These are phyloP conservation scores for Ophiostoma novo-ulmi DNA, from an alignment of 2,329 filamentous ascomycete species.

Conservation along the genomic window DNA sequence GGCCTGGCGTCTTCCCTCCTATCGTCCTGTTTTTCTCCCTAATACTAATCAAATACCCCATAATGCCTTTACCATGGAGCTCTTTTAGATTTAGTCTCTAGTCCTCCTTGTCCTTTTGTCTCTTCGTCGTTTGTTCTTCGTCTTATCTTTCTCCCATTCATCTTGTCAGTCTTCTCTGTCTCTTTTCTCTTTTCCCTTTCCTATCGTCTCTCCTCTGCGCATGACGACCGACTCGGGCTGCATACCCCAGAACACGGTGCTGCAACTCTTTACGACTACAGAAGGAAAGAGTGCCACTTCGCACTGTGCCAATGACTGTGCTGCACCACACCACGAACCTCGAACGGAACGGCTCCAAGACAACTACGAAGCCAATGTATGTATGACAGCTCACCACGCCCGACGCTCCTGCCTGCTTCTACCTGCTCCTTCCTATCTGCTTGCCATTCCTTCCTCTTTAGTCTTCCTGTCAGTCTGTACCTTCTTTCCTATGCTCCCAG, in stretches of 20 bases:
- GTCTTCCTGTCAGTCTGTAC: background rate
- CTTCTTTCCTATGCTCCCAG: background rate
- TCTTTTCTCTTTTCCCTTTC: too few species aligned
- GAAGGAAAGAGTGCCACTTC: background rate
- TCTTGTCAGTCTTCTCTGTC: background rate
- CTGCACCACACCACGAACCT: conserved; percentile 7
- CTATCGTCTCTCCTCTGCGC: background rate
- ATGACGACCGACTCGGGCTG: background rate
- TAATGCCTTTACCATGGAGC: background rate
- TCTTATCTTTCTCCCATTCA: background rate
- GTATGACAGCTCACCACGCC: conserved; percentile 9
- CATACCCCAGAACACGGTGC: background rate
- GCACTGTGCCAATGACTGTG: conserved; percentile 5
- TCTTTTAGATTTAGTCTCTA: background rate
- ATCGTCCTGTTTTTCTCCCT: conserved; percentile 5
- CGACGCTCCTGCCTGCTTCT: background rate
- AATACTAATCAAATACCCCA: background rate
- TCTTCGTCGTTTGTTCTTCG: background rate
- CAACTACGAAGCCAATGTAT: background rate
- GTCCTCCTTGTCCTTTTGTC: background rate
- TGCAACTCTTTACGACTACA: background rate
- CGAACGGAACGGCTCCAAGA: background rate
- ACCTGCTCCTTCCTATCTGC: background rate
- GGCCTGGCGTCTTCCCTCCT: conserved; percentile 8
- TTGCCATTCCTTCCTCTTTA: background rate